Evolutionary conservation across 805 yeast species (phyloP).

Genomic region (Pichia gijzeniarum): DNA sequence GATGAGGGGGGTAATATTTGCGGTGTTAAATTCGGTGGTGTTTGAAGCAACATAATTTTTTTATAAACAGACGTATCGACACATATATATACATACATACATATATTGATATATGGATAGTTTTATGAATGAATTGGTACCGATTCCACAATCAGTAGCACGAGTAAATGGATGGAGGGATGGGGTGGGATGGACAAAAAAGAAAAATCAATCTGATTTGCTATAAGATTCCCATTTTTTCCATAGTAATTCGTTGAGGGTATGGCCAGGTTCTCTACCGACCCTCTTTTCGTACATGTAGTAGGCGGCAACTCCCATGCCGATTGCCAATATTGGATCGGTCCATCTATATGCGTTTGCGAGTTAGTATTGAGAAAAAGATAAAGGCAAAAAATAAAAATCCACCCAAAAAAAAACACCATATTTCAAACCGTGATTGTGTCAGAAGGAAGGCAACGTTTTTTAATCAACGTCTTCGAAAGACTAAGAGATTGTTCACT

Average conservation of each 20-base stretch:
- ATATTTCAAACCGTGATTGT: neutral
- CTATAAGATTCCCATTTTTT: conserved; percentile 9
- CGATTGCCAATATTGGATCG: conserved; percentile 62
- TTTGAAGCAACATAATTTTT: neutral
- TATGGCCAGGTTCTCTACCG: conserved; percentile 54
- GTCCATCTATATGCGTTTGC: conserved; percentile 25
- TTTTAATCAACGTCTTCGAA: conserved; percentile 9
- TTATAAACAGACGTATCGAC: neutral
- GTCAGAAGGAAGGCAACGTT: conserved; percentile 4
- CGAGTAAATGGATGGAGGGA: too few species aligned
- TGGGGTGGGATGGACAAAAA: too few species aligned
- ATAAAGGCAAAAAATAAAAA: conserved; percentile 11
- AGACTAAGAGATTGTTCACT: conserved; percentile 19
- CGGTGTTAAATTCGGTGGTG: conserved; percentile 54
- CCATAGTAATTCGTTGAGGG: conserved; percentile 43
- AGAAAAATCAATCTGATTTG: too few species aligned
- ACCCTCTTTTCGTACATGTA: conserved; percentile 55
- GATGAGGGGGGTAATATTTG: conserved; percentile 45
- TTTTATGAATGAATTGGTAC: neutral
- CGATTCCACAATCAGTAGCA: conserved; percentile 2
- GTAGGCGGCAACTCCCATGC: conserved; percentile 58
- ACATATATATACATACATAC: neutral
- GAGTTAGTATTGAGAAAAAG: conserved; percentile 7
- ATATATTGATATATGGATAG: neutral
- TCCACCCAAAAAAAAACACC: neutral